Conservation (phyloP, 441 rosid species). For the Adansonia madagascariensis region DNA sequence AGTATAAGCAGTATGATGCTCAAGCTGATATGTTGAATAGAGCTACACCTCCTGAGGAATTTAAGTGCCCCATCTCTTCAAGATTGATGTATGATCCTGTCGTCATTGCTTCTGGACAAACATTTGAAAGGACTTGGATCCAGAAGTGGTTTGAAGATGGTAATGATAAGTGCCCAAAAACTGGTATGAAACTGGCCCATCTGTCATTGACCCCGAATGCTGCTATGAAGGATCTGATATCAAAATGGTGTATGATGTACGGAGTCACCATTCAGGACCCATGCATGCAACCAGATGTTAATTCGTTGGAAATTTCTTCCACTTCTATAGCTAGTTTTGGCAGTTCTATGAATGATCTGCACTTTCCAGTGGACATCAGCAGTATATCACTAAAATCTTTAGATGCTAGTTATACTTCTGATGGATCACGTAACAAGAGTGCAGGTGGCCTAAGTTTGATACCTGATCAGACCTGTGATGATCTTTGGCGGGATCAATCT, state of each 20-base stretch:
- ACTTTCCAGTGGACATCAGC: conserved; percentile 64
- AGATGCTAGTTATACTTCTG: conserved; percentile 50
- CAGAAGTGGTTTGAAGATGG: conserved; percentile 89
- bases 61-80: conserved; percentile 71
- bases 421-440: conserved; percentile 39
- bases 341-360: conserved; percentile 58
- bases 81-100: conserved; percentile 87
- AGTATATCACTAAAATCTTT: conserved; percentile 56
- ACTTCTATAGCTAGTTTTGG: conserved; percentile 70
- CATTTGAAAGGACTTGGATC: conserved; percentile 85
- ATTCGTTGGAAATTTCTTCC: conserved; percentile 48
- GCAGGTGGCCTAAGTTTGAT: conserved; percentile 39
- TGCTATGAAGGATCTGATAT: conserved; percentile 58
- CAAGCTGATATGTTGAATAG: conserved; percentile 34
- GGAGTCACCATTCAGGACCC: conserved; percentile 63
- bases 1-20: conserved; percentile 26
- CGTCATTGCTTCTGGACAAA: conserved; percentile 75
- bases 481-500: conserved; percentile 33
- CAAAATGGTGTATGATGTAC: conserved; percentile 62
- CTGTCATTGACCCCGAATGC: conserved; percentile 54
- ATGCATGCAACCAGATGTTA: conserved; percentile 28
- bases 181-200: conserved; percentile 49
- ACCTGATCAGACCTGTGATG: conserved; percentile 37
- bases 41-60: conserved; percentile 52
- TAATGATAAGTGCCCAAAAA: conserved; percentile 66